phyloP scores from a whole-genome alignment of 768 basidiomycete species.

The Coprinopsis sp. region DNA sequence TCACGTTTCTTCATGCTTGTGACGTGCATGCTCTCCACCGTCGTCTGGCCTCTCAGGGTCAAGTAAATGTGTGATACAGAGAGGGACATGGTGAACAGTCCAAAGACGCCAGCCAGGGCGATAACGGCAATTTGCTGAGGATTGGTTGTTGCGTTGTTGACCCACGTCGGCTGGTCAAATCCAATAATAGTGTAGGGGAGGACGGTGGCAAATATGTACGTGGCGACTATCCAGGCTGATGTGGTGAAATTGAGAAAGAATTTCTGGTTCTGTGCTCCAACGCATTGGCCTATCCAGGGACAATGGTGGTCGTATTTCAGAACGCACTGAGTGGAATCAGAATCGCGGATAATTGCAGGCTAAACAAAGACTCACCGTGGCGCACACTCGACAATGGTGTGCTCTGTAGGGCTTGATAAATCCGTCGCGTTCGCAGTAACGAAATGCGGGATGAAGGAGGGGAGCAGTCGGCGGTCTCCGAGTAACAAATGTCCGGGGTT shows the following conservation, averaged over 20 bases:
- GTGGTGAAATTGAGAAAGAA: conserved; percentile 82
- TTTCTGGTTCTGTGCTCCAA: conserved; percentile 91
- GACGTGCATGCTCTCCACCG: conserved; percentile 69
- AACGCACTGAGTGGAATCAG: conserved; percentile 51
- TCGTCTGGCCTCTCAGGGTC: conserved; percentile 63
- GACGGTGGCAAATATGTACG: conserved; percentile 61
- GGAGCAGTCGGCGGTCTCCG: conserved; percentile 34
- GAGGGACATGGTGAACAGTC: conserved; percentile 62
- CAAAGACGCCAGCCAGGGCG: conserved; percentile 70
- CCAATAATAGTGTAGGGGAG: conserved; percentile 45
- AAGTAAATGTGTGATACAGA: conserved; percentile 54
- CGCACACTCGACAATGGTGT: conserved; percentile 81
- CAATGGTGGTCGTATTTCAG: conserved; percentile 88
- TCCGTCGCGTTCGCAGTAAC: conserved; percentile 61
- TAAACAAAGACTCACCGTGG: conserved; percentile 52
- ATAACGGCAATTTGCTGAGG: conserved; percentile 69
- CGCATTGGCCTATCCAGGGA: conserved; percentile 93
- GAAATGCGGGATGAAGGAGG: conserved; percentile 53
- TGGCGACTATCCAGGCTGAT: conserved; percentile 54
- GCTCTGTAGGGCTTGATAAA: conserved; percentile 70
- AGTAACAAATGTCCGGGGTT: conserved; percentile 21
- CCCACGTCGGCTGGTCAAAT: conserved; percentile 13
- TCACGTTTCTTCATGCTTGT: conserved; percentile 66
- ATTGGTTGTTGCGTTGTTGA: too few relatives aligned
- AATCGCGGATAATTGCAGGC: neutral